A percentile compares a stretch with the other conserved stretches of the same genome.
phyloP scores from a whole-genome alignment of 108 stramenopile genomes.

The Pseudonitzschia delicatissima region DNA sequence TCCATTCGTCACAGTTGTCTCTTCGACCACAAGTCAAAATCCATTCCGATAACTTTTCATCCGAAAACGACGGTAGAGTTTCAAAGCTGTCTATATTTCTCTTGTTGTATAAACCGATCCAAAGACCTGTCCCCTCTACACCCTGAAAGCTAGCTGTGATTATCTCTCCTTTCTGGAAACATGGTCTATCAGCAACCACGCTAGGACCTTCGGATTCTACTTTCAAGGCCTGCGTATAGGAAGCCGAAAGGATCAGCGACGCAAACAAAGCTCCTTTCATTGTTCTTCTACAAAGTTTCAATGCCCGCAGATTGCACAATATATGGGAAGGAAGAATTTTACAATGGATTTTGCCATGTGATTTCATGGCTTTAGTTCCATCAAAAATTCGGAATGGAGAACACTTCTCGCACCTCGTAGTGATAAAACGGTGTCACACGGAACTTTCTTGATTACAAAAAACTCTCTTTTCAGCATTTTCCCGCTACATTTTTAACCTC shows the following conservation, averaged over 20 bases:
- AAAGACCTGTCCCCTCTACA: slow-evolving; percentile 1
- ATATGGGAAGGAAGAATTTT: no score
- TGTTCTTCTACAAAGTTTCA: no score
- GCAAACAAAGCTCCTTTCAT: neutral
- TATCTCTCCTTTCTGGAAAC: slow-evolving; percentile 10
- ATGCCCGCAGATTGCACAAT: no score
- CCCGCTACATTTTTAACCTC: no score
- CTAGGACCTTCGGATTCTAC: neutral
- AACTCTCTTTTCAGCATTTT: no score
- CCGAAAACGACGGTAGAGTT: neutral
- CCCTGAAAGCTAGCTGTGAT: neutral
- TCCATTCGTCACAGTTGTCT: slow-evolving; percentile 1
- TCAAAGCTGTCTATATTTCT: neutral
- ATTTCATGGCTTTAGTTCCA: no score
- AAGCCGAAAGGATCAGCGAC: neutral
- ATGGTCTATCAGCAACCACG: neutral
- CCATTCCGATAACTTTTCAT: neutral
- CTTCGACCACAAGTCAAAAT: slow-evolving; percentile 10
- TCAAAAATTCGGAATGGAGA: no score
- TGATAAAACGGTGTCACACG: no score
- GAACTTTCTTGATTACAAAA: no score
- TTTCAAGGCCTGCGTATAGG: neutral
- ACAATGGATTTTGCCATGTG: no score
- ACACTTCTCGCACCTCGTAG: no score
- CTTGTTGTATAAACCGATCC: slow-evolving; percentile 7